Base-by-base conservation (phyloP, 768 basidiomycete species). In the Boletus rubescentipes region DNA sequence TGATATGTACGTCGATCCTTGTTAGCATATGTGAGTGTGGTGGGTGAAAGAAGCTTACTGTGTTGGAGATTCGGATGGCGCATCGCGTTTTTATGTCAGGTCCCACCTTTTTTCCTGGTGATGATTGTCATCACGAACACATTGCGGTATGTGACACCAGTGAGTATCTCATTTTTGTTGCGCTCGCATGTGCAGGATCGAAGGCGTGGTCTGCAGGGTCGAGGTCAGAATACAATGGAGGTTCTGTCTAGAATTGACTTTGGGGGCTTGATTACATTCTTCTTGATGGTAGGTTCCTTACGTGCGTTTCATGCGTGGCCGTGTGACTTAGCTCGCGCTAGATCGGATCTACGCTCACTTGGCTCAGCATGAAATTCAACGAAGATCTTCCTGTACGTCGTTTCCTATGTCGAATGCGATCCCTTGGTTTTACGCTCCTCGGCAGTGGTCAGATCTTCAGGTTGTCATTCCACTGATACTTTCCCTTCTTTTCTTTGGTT, bases 21-120 rank as follows among this genome's bases (percentile, higher is more conserved):
- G 26, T 6, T 26, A 8, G n/a, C 3, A 3, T 34, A 9, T 18
- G 21, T 20, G 30, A 2, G 11, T 11, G 31, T 26, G 3, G 26
- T 26, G 26, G 26, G 26, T 26, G 26, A 9, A 34, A 10, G 16
- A 15, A 29, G 26, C 41, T 42, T 6, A 42, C 23, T 8, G 16
- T 29, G 9, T 15, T 6, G 26, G 26, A 44, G 42, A 30, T 44
- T 44, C 16, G 42, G 41, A 2, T 91, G 88, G 89, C 60, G 60
- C n/a, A 8, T 35, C 14, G 49, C 59, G 6, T 61, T 61, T 40
- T 40, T 57, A 15, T 50, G 45, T 26, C 60, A 61, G 23, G 38
- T 57, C 7, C 59, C 55, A 0, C 39, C 51, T 4, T 49, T 61
- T 45, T 9, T 53, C 2, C 3, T 53, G 26, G 45, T 55, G 16